Base-by-base conservation (phyloP, 192 early-diverging fungal species). In the Funneliformis mosseae region DNA sequence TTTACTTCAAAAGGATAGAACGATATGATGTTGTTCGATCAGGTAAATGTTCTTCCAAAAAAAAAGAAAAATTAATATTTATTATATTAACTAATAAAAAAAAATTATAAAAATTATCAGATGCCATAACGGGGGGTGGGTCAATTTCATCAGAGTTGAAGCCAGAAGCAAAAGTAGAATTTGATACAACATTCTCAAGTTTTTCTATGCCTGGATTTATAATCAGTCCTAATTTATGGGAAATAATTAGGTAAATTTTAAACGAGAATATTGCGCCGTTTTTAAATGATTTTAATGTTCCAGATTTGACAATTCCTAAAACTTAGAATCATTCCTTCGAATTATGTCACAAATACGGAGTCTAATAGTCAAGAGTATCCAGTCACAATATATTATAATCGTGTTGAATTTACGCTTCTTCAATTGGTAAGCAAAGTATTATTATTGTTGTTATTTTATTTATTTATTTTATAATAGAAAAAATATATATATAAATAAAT, bases 1-100 rank as follows among this genome's bases (percentile, higher is more conserved):
- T 68, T 21, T 79, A 79, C 12, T 79, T 79, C 46, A 69, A 27
- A 27, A 45, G 77, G 33, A 42, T 42, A n/a, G 77, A 79, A 69
- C 18, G n/a, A 16, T 70, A 43, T 10, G 41, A 70, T n/a, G 28
- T 23, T 10, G 14, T 33, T 43, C 33, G n/a, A 70, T 41, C 68
- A 66, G 63, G 63, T 66, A 66, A 5, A 21, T 48, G 12, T 12
- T 48, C 12, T 48, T 48, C 18, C 21, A 18, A 55, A 21, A 5
- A 0, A 55, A 55, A 5, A 5, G 18, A 18, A 48, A 48, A 16
- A 14, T 48, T 14, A 14, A 43, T 8, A 5, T 43, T 5, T 43
- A 43, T 45, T 45, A 12, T 16, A 50, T 50, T 50, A 50, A 18
- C 18, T 4, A 16, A n/a, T n/a, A n/a, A n/a, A n/a, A 61, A 55